Evolutionary conservation across 345 rosid genomes (phyloP).

Genomic region (Salix purpurea): DNA sequence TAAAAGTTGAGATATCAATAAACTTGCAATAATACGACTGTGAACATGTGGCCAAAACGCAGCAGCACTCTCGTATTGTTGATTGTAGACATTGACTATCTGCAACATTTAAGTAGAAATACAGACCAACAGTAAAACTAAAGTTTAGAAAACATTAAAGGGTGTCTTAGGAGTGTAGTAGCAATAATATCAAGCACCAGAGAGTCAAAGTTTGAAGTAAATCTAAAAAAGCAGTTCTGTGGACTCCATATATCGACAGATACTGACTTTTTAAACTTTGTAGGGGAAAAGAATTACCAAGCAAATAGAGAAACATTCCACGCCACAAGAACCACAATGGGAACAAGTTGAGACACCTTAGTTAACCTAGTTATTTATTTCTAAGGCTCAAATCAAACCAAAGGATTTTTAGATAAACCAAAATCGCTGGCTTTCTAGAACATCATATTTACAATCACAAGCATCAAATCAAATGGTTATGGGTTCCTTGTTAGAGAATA

Average conservation of each 20-base stretch:
- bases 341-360: no score
- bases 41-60: conserved; percentile 99
- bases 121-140: not conserved
- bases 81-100: conserved; percentile 91
- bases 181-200: not conserved
- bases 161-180: not conserved
- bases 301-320: no score
- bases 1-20: conserved; percentile 82
- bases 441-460: not conserved
- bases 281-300: no score
- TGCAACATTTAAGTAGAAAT: conserved; percentile 20
- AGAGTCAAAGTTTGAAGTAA: not conserved
- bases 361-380: no score
- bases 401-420: not conserved
- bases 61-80: conserved; percentile 85
- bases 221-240: not conserved
- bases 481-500: not conserved
- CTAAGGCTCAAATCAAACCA: no score
- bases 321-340: no score
- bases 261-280: not conserved
- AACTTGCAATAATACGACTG: conserved; percentile 74
- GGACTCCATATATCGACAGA: not conserved
- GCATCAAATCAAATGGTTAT: not conserved
- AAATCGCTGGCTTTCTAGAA: not conserved
- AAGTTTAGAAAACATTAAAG: not conserved